phyloP scores from a whole-genome alignment of 805 yeast genomes.

The Candida rishiriensis region DNA sequence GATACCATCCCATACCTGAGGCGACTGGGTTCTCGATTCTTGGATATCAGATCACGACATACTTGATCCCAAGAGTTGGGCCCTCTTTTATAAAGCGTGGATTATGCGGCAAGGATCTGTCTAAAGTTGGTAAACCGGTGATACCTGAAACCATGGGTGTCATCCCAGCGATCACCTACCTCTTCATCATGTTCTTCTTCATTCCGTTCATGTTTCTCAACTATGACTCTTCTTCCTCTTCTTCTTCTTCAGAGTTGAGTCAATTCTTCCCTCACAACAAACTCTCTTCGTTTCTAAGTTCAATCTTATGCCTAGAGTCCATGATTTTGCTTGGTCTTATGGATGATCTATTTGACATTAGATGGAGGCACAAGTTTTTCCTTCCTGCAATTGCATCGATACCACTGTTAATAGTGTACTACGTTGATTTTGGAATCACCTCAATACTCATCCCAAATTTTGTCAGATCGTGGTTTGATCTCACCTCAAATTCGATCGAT shows the following conservation, averaged over 20 bases:
- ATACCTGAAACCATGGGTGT: conserved; percentile 94
- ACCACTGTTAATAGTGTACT: conserved; percentile 86
- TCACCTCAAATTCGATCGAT: conserved; percentile 50
- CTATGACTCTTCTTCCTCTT: conserved; percentile 27
- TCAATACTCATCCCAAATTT: conserved; percentile 77
- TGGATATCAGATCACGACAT: conserved; percentile 58
- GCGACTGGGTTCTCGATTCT: conserved; percentile 63
- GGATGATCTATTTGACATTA: conserved; percentile 90
- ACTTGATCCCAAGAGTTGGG: conserved; percentile 65
- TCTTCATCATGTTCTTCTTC: conserved; percentile 75
- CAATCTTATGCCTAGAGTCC: conserved; percentile 75
- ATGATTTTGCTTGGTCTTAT: conserved; percentile 83
- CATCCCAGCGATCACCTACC: conserved; percentile 74
- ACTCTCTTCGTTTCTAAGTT: conserved; percentile 81
- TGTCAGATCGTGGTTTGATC: conserved; percentile 37
- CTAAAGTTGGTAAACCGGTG: conserved; percentile 67
- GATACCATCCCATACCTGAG: conserved; percentile 46
- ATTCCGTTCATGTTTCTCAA: conserved; percentile 85
- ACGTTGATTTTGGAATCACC: conserved; percentile 91
- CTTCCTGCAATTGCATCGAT: conserved; percentile 92
- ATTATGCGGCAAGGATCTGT: conserved; percentile 77
- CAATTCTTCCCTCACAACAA: conserved; percentile 70
- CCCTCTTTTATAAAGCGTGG: conserved; percentile 72
- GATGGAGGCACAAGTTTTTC: conserved; percentile 97
- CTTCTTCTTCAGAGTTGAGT: background rate